These are phyloP conservation scores for Crepidotus variabilis DNA, from an alignment of 768 basidiomycete species.

Conservation along the genomic window DNA sequence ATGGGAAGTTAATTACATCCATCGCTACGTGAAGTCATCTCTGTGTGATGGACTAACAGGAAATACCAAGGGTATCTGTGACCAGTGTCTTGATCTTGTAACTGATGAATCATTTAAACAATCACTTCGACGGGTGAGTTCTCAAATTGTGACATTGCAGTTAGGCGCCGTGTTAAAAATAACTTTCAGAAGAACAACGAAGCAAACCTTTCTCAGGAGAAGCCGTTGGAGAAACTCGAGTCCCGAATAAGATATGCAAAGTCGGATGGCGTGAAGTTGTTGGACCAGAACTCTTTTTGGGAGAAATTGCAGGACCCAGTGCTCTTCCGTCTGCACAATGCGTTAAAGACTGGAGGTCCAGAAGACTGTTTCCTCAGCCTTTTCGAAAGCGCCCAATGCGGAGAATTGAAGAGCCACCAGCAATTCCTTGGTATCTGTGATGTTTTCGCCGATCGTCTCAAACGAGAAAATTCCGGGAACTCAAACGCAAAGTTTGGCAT, in stretches of 20 bases:
- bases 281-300: neutral
- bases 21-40: neutral
- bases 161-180: neutral
- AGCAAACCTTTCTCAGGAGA: neutral
- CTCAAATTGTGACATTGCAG: neutral
- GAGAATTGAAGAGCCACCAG: slow-evolving; percentile 4
- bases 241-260: neutral
- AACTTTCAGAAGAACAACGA: neutral
- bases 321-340: slow-evolving; percentile 2
- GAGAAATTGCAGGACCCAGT: slow-evolving; percentile 6
- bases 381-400: slow-evolving; percentile 2
- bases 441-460: slow-evolving; percentile 6
- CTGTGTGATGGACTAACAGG: neutral
- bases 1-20: neutral
- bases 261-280: neutral
- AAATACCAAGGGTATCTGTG: neutral
- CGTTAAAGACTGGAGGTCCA: slow-evolving; percentile 1
- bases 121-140: neutral
- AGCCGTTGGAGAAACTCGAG: neutral
- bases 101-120: neutral
- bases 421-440: slow-evolving; percentile 6
- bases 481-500: slow-evolving; percentile 11
- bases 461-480: slow-evolving; percentile 7
- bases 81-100: neutral
- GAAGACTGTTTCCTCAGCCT: slow-evolving; percentile 7